phyloP scores from a whole-genome alignment of 768 basidiomycete genomes.

The Trametes cinnabarina region DNA sequence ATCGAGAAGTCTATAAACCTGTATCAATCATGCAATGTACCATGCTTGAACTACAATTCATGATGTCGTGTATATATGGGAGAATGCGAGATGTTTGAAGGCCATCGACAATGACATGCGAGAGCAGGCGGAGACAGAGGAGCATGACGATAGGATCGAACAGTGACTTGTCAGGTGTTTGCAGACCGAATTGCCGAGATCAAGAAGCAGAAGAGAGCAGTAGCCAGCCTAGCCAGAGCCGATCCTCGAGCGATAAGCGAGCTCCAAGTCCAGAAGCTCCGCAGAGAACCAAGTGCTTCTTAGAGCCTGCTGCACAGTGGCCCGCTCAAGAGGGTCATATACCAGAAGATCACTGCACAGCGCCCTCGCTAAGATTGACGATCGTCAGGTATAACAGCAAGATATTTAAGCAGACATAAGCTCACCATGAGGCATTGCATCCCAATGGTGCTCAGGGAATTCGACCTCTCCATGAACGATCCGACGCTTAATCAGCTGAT shows the following conservation, averaged over 20 bases:
- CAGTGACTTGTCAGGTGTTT: no score
- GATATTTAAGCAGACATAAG: not conserved
- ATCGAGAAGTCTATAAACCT: not conserved
- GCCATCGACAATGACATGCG: not conserved
- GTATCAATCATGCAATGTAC: slow-evolving; percentile 19
- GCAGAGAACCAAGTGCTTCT: slow-evolving; percentile 63
- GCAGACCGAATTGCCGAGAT: not conserved
- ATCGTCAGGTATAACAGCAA: slow-evolving; percentile 1
- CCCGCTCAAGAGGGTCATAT: slow-evolving; percentile 54
- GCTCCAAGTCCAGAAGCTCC: slow-evolving; percentile 60
- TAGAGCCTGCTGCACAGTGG: slow-evolving; percentile 62
- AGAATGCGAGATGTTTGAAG: not conserved
- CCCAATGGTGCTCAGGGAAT: slow-evolving; percentile 58
- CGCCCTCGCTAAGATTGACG: slow-evolving; percentile 44
- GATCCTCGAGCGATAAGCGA: slow-evolving; percentile 59
- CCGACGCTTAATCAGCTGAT: slow-evolving; percentile 62
- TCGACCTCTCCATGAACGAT: slow-evolving; percentile 63
- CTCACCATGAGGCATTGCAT: slow-evolving; percentile 56
- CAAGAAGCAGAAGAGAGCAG: no score
- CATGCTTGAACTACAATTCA: not conserved
- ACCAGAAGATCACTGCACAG: slow-evolving; percentile 63
- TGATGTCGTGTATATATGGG: not conserved
- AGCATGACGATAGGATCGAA: not conserved
- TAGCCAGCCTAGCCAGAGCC: slow-evolving; percentile 1
- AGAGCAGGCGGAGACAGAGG: not conserved